These are phyloP conservation scores for Talaromyces sp. DNA, from an alignment of 2,329 filamentous ascomycete species.

Conservation along the genomic window DNA sequence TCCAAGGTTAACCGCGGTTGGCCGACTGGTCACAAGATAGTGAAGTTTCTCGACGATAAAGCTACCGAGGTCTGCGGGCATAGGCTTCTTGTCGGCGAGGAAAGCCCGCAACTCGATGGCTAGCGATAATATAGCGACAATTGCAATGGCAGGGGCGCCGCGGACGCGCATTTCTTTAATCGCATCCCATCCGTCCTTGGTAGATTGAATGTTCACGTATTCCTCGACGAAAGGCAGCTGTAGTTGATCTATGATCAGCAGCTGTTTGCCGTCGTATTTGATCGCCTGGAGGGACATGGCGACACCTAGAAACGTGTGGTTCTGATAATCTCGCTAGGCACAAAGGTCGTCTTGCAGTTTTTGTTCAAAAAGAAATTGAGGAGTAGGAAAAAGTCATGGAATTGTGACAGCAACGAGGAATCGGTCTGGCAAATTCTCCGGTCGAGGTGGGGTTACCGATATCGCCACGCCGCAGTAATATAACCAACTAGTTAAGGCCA, in stretches of 20 bases:
- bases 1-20: slow-evolving; percentile 89
- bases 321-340: neutral
- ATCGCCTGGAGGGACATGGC: slow-evolving; percentile 55
- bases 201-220: slow-evolving; percentile 50
- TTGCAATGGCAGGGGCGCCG: slow-evolving; percentile 90
- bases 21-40: slow-evolving; percentile 81
- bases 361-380: neutral
- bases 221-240: slow-evolving; percentile 55
- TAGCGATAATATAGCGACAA: slow-evolving; percentile 86
- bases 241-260: slow-evolving; percentile 60
- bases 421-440: neutral
- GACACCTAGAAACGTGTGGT: neutral
- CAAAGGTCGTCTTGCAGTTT: neutral
- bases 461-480: neutral
- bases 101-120: slow-evolving; percentile 70
- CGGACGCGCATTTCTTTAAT: slow-evolving; percentile 62
- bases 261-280: slow-evolving; percentile 51
- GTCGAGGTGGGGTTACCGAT: neutral
- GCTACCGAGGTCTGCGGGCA: slow-evolving; percentile 56
- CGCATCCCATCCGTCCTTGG: slow-evolving; percentile 59
- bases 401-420: neutral
- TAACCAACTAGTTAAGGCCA: neutral
- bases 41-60: slow-evolving; percentile 74
- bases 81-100: slow-evolving; percentile 27
- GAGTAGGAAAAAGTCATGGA: neutral